These are phyloP conservation scores for Pilasporangium apinafurcum DNA, from an alignment of 352 stramenopile genomes.

Conservation along the genomic window DNA sequence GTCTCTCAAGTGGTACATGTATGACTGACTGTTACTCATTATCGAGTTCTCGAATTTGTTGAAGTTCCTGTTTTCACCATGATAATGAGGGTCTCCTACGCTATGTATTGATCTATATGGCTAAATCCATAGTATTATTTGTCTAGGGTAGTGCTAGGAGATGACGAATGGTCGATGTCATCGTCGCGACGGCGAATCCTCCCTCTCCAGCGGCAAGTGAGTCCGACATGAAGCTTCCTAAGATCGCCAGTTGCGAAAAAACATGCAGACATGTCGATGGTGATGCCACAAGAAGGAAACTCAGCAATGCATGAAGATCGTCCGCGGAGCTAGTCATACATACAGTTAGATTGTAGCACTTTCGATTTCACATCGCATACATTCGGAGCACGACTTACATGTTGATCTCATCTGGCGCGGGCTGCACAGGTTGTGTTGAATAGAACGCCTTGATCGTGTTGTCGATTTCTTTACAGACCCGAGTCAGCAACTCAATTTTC, in stretches of 20 bases:
- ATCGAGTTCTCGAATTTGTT: too few species aligned
- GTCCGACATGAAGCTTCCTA: constrained; percentile 43
- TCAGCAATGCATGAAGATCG: constrained; percentile 39
- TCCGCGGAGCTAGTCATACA: constrained; percentile 21
- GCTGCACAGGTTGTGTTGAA: constrained; percentile 6
- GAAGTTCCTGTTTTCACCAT: too few species aligned
- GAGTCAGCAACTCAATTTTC: constrained; percentile 41
- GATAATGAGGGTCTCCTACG: too few species aligned
- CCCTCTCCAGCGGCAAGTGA: constrained; percentile 21
- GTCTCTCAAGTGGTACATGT: too few species aligned
- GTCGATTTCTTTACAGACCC: constrained; percentile 39
- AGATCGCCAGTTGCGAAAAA: constrained; percentile 51
- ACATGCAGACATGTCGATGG: constrained; percentile 34
- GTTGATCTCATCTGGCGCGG: constrained; percentile 21
- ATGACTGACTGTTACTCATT: too few species aligned
- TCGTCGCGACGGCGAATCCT: constrained; percentile 50
- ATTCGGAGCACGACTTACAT: constrained; percentile 14
- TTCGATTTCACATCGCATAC: neutral
- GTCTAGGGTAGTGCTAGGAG: constrained; percentile 22
- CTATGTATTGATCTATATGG: too few species aligned
- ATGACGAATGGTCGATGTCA: constrained; percentile 34
- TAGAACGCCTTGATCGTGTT: constrained; percentile 36
- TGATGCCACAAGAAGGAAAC: constrained; percentile 44
- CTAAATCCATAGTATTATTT: too few species aligned
- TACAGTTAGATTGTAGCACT: neutral